Evolutionary conservation across 768 basidiomycete species (phyloP), one percentile per base, ranked within the genome.

Genomic region (Panaeolus cyanescens): DNA sequence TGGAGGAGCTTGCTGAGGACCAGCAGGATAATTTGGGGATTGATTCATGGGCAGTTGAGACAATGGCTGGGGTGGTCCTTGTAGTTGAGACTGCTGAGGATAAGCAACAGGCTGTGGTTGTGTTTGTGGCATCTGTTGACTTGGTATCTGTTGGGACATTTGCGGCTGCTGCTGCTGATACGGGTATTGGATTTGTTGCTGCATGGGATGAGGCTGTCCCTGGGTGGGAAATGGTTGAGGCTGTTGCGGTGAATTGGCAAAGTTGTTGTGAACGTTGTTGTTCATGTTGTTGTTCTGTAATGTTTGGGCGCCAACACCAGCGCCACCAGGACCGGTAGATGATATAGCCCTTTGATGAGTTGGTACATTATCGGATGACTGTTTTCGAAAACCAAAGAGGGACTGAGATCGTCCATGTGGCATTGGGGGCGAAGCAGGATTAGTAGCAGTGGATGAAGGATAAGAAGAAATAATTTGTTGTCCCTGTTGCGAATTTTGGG

Each of bases 351-450:
- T 57, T 55, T 65, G 65, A 20, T 63, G 67, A 17, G 61, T 56
- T 33, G 17, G 64, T 57, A 25, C 67, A 50, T 67, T 56, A 55
- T 72, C 69, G 39, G 65, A 65, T 7, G 74, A 61, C 28, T 73
- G 72, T 61, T 77, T 83, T 64, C 79, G 79, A 71, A 89, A 87
- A 17, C 85, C 83, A 71, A 89, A 89, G 77, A 88, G 86, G 28
- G 88, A 89, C 6, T 84, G 74, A n/a, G 86, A 79, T 37, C 87
- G 84, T 33, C 80, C 66, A 68, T 88, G 87, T 13, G 73, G 57
- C 67, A 70, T 68, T 8, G 64, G 56, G 54, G 60, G 65, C 9
- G 64, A 55, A 55, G 61, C 62, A 28, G 32, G 40, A 54, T 39
- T 32, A 19, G 13, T 37, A 15, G 50, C 54, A 32, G 42, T 19